Evolutionary conservation across 2,329 filamentous ascomycete species (phyloP).

Genomic region (Thielaviopsis euricoi): DNA sequence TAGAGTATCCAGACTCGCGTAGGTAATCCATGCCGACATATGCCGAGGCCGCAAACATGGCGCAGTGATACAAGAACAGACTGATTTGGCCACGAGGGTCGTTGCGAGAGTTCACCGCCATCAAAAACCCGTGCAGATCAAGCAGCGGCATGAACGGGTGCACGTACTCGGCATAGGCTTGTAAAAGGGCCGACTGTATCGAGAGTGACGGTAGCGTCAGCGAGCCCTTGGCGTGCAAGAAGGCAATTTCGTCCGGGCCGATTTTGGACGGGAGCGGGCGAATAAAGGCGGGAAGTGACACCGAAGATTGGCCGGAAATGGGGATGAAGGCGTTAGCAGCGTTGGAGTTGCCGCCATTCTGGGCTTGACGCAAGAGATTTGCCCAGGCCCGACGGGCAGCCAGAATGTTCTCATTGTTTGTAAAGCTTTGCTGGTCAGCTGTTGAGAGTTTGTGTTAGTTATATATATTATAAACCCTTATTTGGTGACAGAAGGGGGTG

Average conservation of each 20-base stretch:
- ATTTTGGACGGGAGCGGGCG: constrained; percentile 65
- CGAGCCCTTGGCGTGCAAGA: constrained; percentile 70
- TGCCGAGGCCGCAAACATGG: constrained; percentile 85
- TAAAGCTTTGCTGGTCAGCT: constrained; percentile 22
- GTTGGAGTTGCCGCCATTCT: constrained; percentile 17
- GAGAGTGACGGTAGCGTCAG: constrained; percentile 53
- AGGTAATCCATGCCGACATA: constrained; percentile 72
- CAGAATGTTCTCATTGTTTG: constrained; percentile 7
- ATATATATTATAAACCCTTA: too few species aligned
- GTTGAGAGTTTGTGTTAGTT: constrained; percentile 17
- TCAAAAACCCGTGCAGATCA: constrained; percentile 45
- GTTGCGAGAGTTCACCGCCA: constrained; percentile 46
- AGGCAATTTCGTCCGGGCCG: constrained; percentile 65
- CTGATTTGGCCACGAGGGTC: constrained; percentile 58
- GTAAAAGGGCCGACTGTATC: constrained; percentile 66
- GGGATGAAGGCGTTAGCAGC: constrained; percentile 15
- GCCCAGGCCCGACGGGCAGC: constrained; percentile 8
- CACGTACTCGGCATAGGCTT: constrained; percentile 74
- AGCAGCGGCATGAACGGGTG: constrained; percentile 88
- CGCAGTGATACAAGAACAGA: constrained; percentile 76
- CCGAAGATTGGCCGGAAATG: neutral
- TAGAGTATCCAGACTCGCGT: constrained; percentile 58
- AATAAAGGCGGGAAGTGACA: constrained; percentile 50
- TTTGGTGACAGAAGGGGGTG: neutral
- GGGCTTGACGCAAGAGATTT: constrained; percentile 8